Base-by-base conservation (phyloP, 228 moss, liverwort and hornwort species). In the Sphagnum magellanicum region DNA sequence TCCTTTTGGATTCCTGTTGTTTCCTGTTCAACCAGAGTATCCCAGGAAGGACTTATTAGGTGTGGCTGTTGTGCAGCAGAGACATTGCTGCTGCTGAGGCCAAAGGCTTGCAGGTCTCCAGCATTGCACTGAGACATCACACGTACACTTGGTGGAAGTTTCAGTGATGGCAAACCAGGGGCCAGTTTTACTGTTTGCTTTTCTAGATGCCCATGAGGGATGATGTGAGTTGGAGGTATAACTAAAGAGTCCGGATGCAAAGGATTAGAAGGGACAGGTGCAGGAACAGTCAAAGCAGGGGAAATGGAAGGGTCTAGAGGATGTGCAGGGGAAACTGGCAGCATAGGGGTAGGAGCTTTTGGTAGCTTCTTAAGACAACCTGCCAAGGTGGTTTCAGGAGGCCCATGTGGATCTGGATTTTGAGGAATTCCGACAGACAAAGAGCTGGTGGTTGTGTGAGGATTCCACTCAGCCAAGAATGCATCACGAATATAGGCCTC, bases 101-200 rank as follows among this genome's bases (percentile, higher is more conserved):
- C 61, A 66, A 69, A 75, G 60, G 74, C 70, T 72, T 78, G 76
- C 68, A 75, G 68, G 46, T 71, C 63, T 62, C 65, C 76, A 61
- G 67, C 71, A 51, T 74, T 76, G 58, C 75, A 72, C 68, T 84
- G 90, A 52, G 92, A 89, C 57, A 98, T 74, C 16, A 98, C 90
- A 52, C 87, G 91, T 62, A 94, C 98, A 68, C 79, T 84, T 48
- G 94, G 73, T 57, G 98, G 98, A 75, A 98, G 90, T 73, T 88
- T 90, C 50, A 98, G 87, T 58, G 73, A 79, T 63, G 90, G 92
- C 68, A 98, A 77, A 70, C 81, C 92, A 79, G 98, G 94, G 71
- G 94, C 91, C 61, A 98, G 80, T 75, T 89, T 84, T 50, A 98
- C 92, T 71, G 94, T 94, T 74, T 88, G 88, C 67, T 83, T 70